phyloP scores from a whole-genome alignment of 2,329 filamentous ascomycete genomes.

The Fusarium vanettenii region DNA sequence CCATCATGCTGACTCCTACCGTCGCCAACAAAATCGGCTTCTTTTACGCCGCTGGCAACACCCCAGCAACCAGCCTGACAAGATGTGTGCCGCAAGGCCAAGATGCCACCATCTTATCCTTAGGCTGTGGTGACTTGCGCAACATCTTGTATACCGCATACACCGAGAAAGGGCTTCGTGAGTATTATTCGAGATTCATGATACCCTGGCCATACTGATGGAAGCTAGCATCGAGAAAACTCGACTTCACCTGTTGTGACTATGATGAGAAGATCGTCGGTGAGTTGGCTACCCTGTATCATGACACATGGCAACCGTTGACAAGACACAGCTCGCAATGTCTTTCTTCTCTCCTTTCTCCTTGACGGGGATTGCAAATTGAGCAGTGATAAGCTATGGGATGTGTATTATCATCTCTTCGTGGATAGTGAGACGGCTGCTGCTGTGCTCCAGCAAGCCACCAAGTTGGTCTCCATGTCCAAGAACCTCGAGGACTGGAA shows the following conservation, averaged over 20 bases:
- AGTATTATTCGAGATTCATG: constrained; percentile 25
- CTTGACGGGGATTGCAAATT: constrained; percentile 51
- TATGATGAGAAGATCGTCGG: constrained; percentile 61
- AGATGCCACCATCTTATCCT: constrained; percentile 62
- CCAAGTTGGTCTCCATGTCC: constrained; percentile 55
- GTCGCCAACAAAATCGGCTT: constrained; percentile 46
- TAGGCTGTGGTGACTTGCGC: constrained; percentile 68
- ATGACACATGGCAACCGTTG: background rate
- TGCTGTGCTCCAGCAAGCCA: constrained; percentile 55
- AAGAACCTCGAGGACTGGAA: constrained; percentile 58
- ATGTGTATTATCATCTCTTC: constrained; percentile 66
- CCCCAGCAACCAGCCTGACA: constrained; percentile 62
- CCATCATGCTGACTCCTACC: constrained; percentile 53
- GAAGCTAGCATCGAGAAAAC: constrained; percentile 49
- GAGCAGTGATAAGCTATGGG: constrained; percentile 56
- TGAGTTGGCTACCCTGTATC: constrained; percentile 42
- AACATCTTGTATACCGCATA: constrained; percentile 67
- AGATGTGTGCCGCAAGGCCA: constrained; percentile 60
- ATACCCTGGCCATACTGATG: constrained; percentile 33
- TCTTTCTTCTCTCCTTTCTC: constrained; percentile 63
- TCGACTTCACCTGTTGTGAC: constrained; percentile 70
- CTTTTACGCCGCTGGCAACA: constrained; percentile 65
- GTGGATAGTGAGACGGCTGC: constrained; percentile 53
- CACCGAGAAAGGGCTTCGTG: constrained; percentile 52
- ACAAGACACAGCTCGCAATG: constrained; percentile 61